Conservation (phyloP, 106 monocot species). For the Gastrodia elata region DNA sequence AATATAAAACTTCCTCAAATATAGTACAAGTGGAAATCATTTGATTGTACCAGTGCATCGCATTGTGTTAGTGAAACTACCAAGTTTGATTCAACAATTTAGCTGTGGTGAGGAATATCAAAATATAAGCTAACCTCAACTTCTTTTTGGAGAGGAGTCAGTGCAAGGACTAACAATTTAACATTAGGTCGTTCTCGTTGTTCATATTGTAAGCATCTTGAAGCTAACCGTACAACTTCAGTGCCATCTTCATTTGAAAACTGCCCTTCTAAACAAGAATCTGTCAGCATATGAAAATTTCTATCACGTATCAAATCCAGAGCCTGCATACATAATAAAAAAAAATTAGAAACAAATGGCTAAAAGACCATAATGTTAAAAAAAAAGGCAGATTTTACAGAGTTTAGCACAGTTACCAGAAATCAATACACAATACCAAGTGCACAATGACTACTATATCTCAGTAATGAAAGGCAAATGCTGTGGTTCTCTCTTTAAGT, state of each 20-base stretch:
- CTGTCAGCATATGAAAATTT: constrained; percentile 70
- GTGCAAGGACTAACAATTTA: constrained; percentile 51
- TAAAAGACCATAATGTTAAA: too few species aligned
- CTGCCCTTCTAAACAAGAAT: constrained; percentile 78
- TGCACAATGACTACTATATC: neutral
- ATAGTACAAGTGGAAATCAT: too few species aligned
- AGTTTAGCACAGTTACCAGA: neutral
- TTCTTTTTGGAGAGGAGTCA: constrained; percentile 63
- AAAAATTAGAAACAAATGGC: neutral
- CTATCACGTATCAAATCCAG: constrained; percentile 66
- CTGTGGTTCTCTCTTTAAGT: too few species aligned
- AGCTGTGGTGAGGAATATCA: neutral
- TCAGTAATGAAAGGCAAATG: too few species aligned
- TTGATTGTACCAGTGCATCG: too few species aligned
- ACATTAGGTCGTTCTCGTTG: constrained; percentile 66
- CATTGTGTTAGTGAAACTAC: too few species aligned
- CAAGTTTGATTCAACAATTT: neutral
- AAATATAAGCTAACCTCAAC: constrained; percentile 28
- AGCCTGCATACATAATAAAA: constrained; percentile 33
- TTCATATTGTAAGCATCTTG: constrained; percentile 79
- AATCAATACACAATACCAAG: neutral
- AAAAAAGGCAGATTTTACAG: neutral
- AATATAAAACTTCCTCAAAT: too few species aligned
- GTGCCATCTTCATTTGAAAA: constrained; percentile 89
- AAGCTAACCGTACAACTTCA: constrained; percentile 70